These are phyloP conservation scores for Chaetomium tenue DNA, from an alignment of 495 filamentous ascomycete genomes.

Conservation along the genomic window DNA sequence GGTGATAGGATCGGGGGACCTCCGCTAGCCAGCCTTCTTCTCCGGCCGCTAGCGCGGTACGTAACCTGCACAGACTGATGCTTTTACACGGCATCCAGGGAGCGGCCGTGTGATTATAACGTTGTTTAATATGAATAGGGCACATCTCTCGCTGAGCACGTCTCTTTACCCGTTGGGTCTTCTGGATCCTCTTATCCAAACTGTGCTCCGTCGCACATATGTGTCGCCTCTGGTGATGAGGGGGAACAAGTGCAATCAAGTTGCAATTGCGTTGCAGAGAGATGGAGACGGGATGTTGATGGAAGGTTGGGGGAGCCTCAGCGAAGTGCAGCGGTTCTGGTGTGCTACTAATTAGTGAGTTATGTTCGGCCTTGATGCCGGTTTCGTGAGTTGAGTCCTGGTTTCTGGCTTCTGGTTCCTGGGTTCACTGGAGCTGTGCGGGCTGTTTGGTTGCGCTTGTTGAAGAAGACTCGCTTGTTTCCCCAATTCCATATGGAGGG, in stretches of 20 bases:
- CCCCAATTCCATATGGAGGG: too few relatives aligned
- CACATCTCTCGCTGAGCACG: neutral
- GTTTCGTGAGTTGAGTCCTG: too few relatives aligned
- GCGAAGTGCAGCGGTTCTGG: too few relatives aligned
- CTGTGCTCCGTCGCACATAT: slow-evolving; percentile 12
- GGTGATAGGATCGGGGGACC: too few relatives aligned
- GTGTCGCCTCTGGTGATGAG: slow-evolving; percentile 38
- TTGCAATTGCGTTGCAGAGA: slow-evolving; percentile 53
- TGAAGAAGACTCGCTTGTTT: neutral
- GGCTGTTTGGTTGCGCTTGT: neutral
- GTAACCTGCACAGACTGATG: neutral
- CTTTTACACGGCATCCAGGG: neutral
- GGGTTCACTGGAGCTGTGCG: too few relatives aligned
- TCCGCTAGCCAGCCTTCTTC: too few relatives aligned
- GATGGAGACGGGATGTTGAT: slow-evolving; percentile 40
- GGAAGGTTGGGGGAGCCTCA: slow-evolving; percentile 32
- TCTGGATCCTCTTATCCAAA: too few relatives aligned
- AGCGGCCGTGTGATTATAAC: neutral
- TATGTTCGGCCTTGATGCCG: too few relatives aligned
- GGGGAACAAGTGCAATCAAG: slow-evolving; percentile 50
- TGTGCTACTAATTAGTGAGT: too few relatives aligned
- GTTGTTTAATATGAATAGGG: neutral
- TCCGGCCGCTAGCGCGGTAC: too few relatives aligned
- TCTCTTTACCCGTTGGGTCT: neutral
- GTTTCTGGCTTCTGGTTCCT: too few relatives aligned